A percentile compares a stretch with the other conserved stretches of the same genome.
phyloP scores from a whole-genome alignment of 2,329 filamentous ascomycete genomes.

The Cladophialophora chaetospira region DNA sequence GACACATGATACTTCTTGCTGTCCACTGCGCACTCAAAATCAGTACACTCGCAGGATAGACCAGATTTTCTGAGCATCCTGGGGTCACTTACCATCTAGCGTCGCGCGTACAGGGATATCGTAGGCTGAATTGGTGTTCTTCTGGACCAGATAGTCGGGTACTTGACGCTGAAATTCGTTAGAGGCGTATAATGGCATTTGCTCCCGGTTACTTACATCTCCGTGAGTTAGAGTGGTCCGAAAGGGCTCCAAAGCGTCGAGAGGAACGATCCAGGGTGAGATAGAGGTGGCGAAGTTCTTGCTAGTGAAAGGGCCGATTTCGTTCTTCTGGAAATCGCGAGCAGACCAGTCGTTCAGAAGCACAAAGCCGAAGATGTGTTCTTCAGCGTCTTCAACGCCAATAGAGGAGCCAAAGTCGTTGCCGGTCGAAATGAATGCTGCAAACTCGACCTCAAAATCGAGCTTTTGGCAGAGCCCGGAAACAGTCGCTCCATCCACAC shows the following conservation, averaged over 20 bases:
- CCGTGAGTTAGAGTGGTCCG: conserved; percentile 8
- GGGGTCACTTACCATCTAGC: conserved; percentile 10
- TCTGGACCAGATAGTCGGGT: conserved; percentile 7
- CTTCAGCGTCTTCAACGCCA: conserved; percentile 63
- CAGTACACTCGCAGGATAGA: too few species aligned
- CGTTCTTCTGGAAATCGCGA: conserved; percentile 19
- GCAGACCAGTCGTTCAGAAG: conserved; percentile 82
- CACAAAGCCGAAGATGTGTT: conserved; percentile 75
- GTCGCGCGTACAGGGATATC: conserved; percentile 13
- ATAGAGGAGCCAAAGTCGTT: conserved; percentile 67
- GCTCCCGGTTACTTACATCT: conserved; percentile 1
- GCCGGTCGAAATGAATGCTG: conserved; percentile 66
- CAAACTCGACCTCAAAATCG: conserved; percentile 81
- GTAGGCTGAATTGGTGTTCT: conserved; percentile 6
- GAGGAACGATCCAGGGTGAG: conserved; percentile 63
- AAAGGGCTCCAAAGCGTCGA: conserved; percentile 53
- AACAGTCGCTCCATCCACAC: not conserved
- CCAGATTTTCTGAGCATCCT: too few species aligned
- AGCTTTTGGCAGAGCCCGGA: conserved; percentile 60
- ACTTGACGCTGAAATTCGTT: conserved; percentile 4
- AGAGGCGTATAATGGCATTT: too few species aligned
- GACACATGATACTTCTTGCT: conserved; percentile 46
- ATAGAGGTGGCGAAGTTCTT: conserved; percentile 64
- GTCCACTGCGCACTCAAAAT: not conserved
- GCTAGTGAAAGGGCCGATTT: conserved; percentile 61